Conservation (phyloP, 495 filamentous ascomycete genomes). For the Penicillium canariense region DNA sequence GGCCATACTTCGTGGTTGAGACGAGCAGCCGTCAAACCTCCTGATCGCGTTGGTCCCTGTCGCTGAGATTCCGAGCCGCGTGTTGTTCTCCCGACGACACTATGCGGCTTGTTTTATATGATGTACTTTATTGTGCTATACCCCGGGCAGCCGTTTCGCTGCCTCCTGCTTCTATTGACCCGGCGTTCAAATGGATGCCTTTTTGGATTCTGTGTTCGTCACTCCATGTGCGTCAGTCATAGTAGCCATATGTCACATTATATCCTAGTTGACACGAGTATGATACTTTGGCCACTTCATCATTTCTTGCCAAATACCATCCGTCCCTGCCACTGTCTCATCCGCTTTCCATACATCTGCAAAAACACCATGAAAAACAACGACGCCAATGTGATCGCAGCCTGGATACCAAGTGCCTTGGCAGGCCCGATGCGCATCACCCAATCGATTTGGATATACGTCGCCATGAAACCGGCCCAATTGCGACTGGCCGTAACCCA, state of each 20-base stretch:
- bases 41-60: neutral
- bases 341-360: slow-evolving; percentile 16
- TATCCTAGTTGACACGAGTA: neutral
- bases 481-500: slow-evolving; percentile 50
- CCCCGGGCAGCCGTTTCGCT: slow-evolving; percentile 5
- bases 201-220: neutral
- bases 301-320: slow-evolving; percentile 11
- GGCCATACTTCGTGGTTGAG: slow-evolving; percentile 78
- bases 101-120: neutral
- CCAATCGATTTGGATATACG: slow-evolving; percentile 51
- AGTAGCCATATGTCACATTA: neutral
- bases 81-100: neutral
- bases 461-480: slow-evolving; percentile 48
- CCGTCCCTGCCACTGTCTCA: slow-evolving; percentile 8
- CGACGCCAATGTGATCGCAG: slow-evolving; percentile 12
- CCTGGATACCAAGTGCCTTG: slow-evolving; percentile 12
- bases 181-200: neutral
- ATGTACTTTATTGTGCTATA: slow-evolving; percentile 10
- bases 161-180: neutral
- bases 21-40: slow-evolving; percentile 37
- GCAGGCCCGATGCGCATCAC: slow-evolving; percentile 8
- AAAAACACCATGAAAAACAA: slow-evolving; percentile 11
- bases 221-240: neutral
- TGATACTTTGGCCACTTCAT: neutral
- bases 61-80: neutral